Evolutionary conservation across 345 rosid genomes (phyloP).

Genomic region (Lepidium africanum): DNA sequence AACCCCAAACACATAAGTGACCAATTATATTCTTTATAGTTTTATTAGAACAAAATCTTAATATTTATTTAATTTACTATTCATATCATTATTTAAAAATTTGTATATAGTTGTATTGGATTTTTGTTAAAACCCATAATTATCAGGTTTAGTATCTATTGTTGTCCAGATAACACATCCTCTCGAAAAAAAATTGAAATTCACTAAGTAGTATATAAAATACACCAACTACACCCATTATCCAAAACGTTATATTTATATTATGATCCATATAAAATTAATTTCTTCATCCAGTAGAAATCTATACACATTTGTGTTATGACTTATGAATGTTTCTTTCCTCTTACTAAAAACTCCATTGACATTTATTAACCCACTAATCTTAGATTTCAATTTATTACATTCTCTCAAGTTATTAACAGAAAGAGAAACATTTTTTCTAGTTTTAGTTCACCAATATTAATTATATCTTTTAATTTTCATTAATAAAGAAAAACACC

Average conservation of each 20-base stretch:
- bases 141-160: conserved; percentile 20
- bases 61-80: too few relatives aligned
- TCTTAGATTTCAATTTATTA: neutral
- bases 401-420: neutral
- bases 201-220: conserved; percentile 25
- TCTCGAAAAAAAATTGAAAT: neutral
- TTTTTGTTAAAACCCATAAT: neutral
- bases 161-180: conserved; percentile 22
- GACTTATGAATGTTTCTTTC: neutral
- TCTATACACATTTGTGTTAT: neutral
- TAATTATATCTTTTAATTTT: neutral
- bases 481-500: neutral
- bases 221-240: conserved; percentile 26
- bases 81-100: too few relatives aligned
- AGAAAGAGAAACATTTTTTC: too few relatives aligned
- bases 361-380: neutral
- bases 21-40: neutral
- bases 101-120: too few relatives aligned
- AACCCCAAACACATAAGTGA: neutral
- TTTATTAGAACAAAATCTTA: neutral
- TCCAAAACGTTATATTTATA: conserved; percentile 7
- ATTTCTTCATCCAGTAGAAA: neutral
- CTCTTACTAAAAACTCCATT: neutral
- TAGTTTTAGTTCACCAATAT: neutral
- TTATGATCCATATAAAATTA: neutral